Evolutionary conservation across 306 rosid genomes (phyloP).

Genomic region (Betula pendula): DNA sequence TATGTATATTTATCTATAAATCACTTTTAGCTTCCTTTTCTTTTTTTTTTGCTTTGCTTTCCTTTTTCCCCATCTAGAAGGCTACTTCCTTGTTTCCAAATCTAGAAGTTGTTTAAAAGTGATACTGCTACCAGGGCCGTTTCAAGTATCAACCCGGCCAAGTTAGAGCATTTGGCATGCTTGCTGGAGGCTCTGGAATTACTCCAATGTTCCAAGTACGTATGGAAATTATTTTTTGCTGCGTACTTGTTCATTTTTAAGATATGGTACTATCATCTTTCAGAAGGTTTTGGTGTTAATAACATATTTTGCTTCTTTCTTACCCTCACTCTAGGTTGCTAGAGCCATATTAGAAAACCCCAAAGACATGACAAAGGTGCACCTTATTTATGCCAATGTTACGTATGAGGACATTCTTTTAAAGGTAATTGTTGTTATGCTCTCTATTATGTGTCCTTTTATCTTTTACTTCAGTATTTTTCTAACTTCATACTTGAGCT

Average conservation of each 20-base stretch:
- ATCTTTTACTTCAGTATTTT: background rate
- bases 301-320: conserved; percentile 16
- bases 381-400: conserved; percentile 95
- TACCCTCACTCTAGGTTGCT: conserved; percentile 61
- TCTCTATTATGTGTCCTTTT: background rate
- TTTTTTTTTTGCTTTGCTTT: background rate
- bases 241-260: conserved; percentile 17
- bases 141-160: conserved; percentile 85
- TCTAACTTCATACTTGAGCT: conserved; percentile 7
- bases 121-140: conserved; percentile 72
- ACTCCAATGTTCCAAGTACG: conserved; percentile 98
- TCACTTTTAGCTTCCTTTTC: conserved; percentile 1
- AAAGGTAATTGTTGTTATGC: conserved; percentile 55
- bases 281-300: background rate
- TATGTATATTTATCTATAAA: background rate
- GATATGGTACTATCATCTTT: background rate
- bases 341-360: conserved; percentile 93
- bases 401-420: conserved; percentile 82
- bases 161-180: conserved; percentile 96
- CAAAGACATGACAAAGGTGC: conserved; percentile 79
- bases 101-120: conserved; percentile 21
- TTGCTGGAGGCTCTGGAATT: conserved; percentile 99
- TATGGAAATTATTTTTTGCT: conserved; percentile 9
- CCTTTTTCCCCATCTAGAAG: background rate
- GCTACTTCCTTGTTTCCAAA: background rate